Conservation (phyloP, 2,329 filamentous ascomycete species). For the Fusarium austroafricanum region DNA sequence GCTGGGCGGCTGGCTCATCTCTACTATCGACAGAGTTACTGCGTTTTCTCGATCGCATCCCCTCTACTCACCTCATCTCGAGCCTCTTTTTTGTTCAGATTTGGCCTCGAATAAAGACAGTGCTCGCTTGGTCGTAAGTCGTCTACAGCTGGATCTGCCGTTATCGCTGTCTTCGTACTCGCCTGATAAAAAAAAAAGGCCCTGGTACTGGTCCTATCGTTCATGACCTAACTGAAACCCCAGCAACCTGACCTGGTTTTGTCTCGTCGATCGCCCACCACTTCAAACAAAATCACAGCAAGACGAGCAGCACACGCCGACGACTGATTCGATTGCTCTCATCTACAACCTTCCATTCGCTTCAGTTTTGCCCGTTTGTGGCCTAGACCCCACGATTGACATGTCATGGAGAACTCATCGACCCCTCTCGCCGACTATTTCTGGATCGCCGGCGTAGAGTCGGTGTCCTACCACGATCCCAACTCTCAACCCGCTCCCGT, state of each 20-base stretch:
- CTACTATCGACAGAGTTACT: conserved; percentile 10
- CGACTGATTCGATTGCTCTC: conserved; percentile 13
- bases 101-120: conserved; percentile 19
- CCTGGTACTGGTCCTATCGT: conserved; percentile 23
- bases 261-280: conserved; percentile 27
- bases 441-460: conserved; percentile 79
- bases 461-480: conserved; percentile 71
- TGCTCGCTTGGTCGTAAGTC: conserved; percentile 33
- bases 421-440: conserved; percentile 79
- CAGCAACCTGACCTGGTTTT: conserved; percentile 35
- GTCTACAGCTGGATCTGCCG: conserved; percentile 14
- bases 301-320: conserved; percentile 18
- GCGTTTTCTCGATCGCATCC: conserved; percentile 34
- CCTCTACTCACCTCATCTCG: conserved; percentile 20
- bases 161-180: conserved; percentile 27
- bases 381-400: conserved; percentile 49
- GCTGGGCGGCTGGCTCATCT: conserved; percentile 43
- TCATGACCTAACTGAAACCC: conserved; percentile 41
- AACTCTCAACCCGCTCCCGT: conserved; percentile 47
- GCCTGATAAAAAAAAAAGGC: conserved; percentile 27
- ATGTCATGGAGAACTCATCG: conserved; percentile 71
- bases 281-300: conserved; percentile 24
- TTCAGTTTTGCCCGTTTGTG: conserved; percentile 38
- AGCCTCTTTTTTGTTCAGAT: conserved; percentile 14
- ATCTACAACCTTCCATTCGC: conserved; percentile 4